These are phyloP conservation scores for Polyporus arcularius DNA, from an alignment of 768 basidiomycete genomes.

Conservation along the genomic window DNA sequence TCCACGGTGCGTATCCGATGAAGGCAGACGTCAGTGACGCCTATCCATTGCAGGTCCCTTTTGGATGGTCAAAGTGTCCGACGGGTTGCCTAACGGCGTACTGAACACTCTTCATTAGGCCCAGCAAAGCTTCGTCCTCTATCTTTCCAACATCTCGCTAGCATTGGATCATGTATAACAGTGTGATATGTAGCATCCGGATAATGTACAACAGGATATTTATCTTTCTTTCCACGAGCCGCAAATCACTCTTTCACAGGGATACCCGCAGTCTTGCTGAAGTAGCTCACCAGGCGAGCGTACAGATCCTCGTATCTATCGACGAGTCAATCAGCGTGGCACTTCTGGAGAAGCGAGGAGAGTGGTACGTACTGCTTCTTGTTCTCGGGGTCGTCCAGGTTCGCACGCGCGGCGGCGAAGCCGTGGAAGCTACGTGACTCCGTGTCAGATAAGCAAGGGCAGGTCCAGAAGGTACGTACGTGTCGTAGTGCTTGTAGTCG, in stretches of 20 bases:
- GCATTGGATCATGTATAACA: not conserved
- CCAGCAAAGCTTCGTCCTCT: not conserved
- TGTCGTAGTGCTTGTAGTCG: conserved; percentile 49
- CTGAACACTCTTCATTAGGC: conserved; percentile 13
- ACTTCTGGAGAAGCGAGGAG: not conserved
- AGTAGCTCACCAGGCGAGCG: conserved; percentile 48
- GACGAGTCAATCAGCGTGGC: not conserved
- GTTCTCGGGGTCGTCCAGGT: conserved; percentile 57
- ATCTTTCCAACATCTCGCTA: not conserved
- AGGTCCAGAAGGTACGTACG: conserved; percentile 23
- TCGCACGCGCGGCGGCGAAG: conserved; percentile 63
- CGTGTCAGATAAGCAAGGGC: not conserved
- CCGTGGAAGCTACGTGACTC: conserved; percentile 53
- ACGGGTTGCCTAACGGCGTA: conserved; percentile 27
- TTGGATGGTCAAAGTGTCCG: conserved; percentile 65
- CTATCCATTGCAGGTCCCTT: conserved; percentile 53
- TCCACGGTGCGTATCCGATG: not conserved
- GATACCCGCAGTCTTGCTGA: conserved; percentile 34
- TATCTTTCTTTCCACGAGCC: not conserved
- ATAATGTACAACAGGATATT: not conserved
- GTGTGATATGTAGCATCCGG: not conserved
- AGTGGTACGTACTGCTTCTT: conserved; percentile 47
- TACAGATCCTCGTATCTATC: conserved; percentile 58
- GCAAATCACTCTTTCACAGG: not conserved
- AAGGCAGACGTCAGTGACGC: not conserved